Evolutionary conservation across 352 stramenopile species (phyloP).

Genomic region (Phytophthora ohioensis): DNA sequence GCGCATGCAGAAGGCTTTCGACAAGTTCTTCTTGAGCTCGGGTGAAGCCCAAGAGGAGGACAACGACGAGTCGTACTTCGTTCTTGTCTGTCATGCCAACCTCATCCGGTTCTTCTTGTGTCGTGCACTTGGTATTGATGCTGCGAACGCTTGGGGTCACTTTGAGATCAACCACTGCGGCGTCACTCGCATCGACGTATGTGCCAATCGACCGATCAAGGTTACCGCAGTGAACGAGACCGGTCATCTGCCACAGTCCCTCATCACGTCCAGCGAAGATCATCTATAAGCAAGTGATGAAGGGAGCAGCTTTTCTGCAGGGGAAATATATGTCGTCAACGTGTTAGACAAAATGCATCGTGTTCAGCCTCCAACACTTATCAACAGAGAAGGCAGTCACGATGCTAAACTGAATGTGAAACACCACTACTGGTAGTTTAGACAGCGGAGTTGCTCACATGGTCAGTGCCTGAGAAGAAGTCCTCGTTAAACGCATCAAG

Average conservation of each 20-base stretch:
- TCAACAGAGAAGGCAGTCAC: conserved; percentile 4
- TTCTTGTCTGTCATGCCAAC: conserved; percentile 88
- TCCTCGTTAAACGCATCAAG: conserved; percentile 51
- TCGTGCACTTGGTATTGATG: conserved; percentile 67
- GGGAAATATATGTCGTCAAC: conserved; percentile 39
- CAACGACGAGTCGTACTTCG: conserved; percentile 66
- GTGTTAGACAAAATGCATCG: conserved; percentile 35
- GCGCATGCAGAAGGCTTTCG: conserved; percentile 75
- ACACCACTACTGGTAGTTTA: conserved; percentile 16
- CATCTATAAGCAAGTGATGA: conserved; percentile 58
- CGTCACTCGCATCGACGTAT: conserved; percentile 82
- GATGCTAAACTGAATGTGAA: conserved; percentile 30
- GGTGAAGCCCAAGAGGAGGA: conserved; percentile 40
- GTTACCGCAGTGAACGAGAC: conserved; percentile 84
- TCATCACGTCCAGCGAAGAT: conserved; percentile 88
- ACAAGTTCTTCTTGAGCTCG: conserved; percentile 46
- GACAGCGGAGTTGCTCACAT: conserved; percentile 46
- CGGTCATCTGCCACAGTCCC: conserved; percentile 75
- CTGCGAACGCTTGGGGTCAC: conserved; percentile 73
- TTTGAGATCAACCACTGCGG: conserved; percentile 90
- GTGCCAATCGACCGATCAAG: conserved; percentile 72
- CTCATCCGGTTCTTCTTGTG: conserved; percentile 87
- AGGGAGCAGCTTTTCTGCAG: conserved; percentile 19
- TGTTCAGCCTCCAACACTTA: conserved; percentile 2
- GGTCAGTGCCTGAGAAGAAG: conserved; percentile 48